Evolutionary conservation across 352 stramenopile species (phyloP).

Genomic region (Globisporangium okanoganense): DNA sequence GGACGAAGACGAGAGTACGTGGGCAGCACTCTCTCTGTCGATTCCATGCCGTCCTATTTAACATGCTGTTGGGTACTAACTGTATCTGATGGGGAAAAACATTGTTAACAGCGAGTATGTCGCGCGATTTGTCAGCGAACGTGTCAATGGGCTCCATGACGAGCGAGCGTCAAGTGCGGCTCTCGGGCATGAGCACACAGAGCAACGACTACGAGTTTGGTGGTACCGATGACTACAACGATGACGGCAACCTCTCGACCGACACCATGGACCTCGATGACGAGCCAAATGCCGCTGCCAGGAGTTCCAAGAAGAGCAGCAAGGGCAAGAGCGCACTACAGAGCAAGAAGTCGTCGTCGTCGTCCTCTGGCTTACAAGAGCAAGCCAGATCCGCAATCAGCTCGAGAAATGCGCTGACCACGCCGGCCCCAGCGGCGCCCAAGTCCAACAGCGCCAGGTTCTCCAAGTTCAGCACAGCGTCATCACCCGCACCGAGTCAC

Average conservation of each 20-base stretch:
- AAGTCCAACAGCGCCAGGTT: constrained; percentile 12
- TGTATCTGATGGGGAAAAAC: constrained; percentile 11
- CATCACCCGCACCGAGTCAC: constrained; percentile 15
- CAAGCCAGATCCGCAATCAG: not conserved
- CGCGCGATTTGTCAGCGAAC: constrained; percentile 34
- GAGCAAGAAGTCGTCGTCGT: not conserved
- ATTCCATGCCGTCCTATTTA: not conserved
- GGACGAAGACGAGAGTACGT: constrained; percentile 33
- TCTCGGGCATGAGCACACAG: constrained; percentile 29
- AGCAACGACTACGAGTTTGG: constrained; percentile 27
- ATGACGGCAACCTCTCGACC: constrained; percentile 19
- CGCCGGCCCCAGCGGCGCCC: not conserved
- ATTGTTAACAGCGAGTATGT: constrained; percentile 28
- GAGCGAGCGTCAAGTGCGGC: constrained; percentile 45
- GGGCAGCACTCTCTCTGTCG: not conserved
- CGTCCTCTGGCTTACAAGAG: not conserved
- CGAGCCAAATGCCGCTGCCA: not conserved
- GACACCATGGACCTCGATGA: constrained; percentile 23
- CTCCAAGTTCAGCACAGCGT: constrained; percentile 19
- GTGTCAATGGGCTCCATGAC: constrained; percentile 41
- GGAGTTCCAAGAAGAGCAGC: not conserved
- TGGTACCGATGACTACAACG: not conserved
- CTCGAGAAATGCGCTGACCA: not conserved
- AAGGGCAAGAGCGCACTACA: not conserved
- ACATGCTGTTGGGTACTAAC: not conserved